Evolutionary conservation across 2,329 filamentous ascomycete species (phyloP), one percentile per base, ranked within the genome.

Genomic region (Endocalyx cinctus): DNA sequence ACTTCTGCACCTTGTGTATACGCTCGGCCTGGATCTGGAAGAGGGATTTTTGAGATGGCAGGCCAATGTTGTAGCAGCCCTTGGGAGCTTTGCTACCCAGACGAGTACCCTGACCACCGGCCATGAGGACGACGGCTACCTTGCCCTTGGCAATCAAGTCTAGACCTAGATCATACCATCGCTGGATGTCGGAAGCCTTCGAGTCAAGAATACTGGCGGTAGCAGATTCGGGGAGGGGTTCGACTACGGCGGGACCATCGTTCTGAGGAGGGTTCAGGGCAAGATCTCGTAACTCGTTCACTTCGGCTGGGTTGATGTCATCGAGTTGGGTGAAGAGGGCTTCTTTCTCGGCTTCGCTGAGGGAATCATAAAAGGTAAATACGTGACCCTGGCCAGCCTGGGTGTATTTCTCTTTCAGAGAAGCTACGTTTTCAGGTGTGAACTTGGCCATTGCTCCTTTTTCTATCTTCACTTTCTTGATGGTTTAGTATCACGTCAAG

Each of bases 1-100:
- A 70, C 52, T 80, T 66, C 66, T 97, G 85, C 7, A 94, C 67
- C 69, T 88, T 94, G 53, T 74, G 74, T 57, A 98, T 97, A 34
- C 92, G 76, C 76, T 98, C 89, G 27, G 85, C 92, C 66, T 98
- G 92, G 50, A 98, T 85, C 70, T 97, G 89, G 75, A 98, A 98
- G 39, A 98, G 76, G 12, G 88, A 88, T 72, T 98, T 98, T 58
- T 83, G 68, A 48, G 87, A 95, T 19, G 90, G 87, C 37, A 98
- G 77, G 13, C 88, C 88, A 60, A 98, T 97, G 58, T 98, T 83
- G 66, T 86, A 98, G 75, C 90, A 97, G 37, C 92, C 92, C 72
- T 98, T 98, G 48, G 92, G 92, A 13, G 83, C 90, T 37, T 88
- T 92, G 71, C 88, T 96, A 48, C 92, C 92, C 44, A 98, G 69